Percentiles rank a stretch among this genome's conserved stretches.
Evolutionary conservation across 345 rosid genomes (phyloP).

Genomic region (Gynandropsis gynandra): DNA sequence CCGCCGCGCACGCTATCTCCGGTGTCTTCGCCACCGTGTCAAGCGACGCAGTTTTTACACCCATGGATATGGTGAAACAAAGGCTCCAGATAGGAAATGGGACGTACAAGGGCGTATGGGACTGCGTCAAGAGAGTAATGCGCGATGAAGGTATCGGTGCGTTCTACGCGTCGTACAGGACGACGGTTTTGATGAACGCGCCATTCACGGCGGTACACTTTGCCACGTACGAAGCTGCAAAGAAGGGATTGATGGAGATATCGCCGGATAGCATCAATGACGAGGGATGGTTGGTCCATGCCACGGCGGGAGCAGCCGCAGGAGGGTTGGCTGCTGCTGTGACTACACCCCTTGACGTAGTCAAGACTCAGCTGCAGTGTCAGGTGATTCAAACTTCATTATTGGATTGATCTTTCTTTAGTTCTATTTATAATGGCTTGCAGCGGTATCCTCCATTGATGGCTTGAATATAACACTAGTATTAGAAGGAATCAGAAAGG

Average conservation of each 20-base stretch:
- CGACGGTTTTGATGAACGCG: constrained; percentile 96
- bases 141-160: constrained; percentile 82
- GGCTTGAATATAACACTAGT: background rate
- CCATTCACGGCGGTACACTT: constrained; percentile 93
- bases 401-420: background rate
- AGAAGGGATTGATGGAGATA: constrained; percentile 60
- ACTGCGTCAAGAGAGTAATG: constrained; percentile 63
- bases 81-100: constrained; percentile 70
- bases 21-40: constrained; percentile 89
- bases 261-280: constrained; percentile 62
- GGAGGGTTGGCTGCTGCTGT: constrained; percentile 56
- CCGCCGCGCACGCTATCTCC: constrained; percentile 74
- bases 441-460: too few species aligned
- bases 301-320: constrained; percentile 97
- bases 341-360: constrained; percentile 37
- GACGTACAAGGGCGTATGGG: constrained; percentile 67
- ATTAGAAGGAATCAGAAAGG: too few species aligned
- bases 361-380: constrained; percentile 77
- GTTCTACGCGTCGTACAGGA: constrained; percentile 85
- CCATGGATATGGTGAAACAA: constrained; percentile 99
- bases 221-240: constrained; percentile 82
- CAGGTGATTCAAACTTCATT: constrained; percentile 48
- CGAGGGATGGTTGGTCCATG: constrained; percentile 63
- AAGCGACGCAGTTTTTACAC: constrained; percentile 91
- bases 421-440: background rate